phyloP scores from a whole-genome alignment of 331 rosid genomes.

The Pyrus hybrid region DNA sequence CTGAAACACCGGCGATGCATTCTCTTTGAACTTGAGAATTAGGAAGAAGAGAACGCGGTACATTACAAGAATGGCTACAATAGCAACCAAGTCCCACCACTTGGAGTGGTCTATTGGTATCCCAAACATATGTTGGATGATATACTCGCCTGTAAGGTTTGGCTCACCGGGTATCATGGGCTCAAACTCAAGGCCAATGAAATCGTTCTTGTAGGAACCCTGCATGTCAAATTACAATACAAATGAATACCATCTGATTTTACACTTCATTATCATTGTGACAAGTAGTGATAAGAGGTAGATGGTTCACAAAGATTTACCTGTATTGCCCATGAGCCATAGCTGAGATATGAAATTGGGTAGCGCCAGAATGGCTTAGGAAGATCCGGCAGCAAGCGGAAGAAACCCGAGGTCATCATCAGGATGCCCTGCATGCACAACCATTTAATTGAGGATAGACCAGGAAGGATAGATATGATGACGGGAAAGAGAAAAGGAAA shows the following conservation, averaged over 20 bases:
- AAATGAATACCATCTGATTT: not conserved
- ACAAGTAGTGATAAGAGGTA: not conserved
- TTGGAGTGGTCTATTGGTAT: conserved; percentile 57
- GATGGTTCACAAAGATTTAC: conserved; percentile 20
- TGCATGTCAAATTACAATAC: conserved; percentile 17
- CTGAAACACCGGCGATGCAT: conserved; percentile 64
- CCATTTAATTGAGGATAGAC: not conserved
- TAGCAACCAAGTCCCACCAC: conserved; percentile 84
- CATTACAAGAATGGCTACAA: conserved; percentile 33
- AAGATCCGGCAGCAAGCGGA: conserved; percentile 81
- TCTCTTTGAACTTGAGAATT: conserved; percentile 77
- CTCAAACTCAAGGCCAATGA: conserved; percentile 77
- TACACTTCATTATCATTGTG: not conserved
- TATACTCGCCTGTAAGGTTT: conserved; percentile 49
- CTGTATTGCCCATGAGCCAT: conserved; percentile 93
- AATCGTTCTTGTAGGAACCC: conserved; percentile 89
- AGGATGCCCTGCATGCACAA: conserved; percentile 66
- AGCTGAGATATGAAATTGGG: conserved; percentile 74
- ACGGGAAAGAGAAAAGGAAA: not conserved
- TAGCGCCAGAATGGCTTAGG: conserved; percentile 97
- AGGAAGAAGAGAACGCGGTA: conserved; percentile 61
- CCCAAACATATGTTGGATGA: conserved; percentile 52
- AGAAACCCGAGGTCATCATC: conserved; percentile 99
- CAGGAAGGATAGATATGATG: not conserved
- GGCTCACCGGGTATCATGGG: conserved; percentile 49